Base-by-base conservation (phyloP, 176 grass and related monocot species). In the Stipa capillata region DNA sequence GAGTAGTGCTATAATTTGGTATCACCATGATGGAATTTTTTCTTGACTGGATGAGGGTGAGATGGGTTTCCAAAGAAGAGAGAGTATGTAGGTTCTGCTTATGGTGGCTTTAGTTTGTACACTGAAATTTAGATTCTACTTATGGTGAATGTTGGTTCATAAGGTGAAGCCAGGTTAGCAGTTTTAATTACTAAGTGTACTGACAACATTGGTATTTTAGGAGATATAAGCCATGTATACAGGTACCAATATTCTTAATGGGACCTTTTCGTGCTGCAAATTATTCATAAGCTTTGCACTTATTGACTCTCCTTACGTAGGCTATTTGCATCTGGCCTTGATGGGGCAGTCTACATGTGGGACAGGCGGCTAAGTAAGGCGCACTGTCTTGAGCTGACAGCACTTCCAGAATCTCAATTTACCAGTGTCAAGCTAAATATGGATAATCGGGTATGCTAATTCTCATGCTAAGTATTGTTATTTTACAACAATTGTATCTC, bases 311-410 rank as follows among this genome's bases (percentile, higher is more conserved):
- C 56, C 29, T 64, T 28, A 65, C 64, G 32, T 85, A 98, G 95
- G 87, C 60, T 98, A 79, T 83, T 97, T 90, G 95, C 91, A 34
- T 92, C 87, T 65, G 90, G 91, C 27, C 81, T 94, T 66, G 90
- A 92, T 89, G 91, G 89, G 52, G 75, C 73, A 23, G 78, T 98
- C 55, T 98, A 92, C 74, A 90, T 94, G 82, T 98, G 91, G 95
- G 95, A 98, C 82, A 91, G 83, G 48, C 83, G 92, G 28, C 44
- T 58, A 78, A 90, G 87, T 74, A 92, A 87, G 44, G 81, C 68
- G 61, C 85, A 90, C 65, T 94, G 87, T 82, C 83, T 94, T 72
- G 89, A 94, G 82, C 80, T 94, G 83, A 65, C 77, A 21, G 79
- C 81, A 75, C 74, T 77, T 79, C 74, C 85, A 73, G 82, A 94